phyloP scores from a whole-genome alignment of 257 asterid species.

The Solanum chiquidenum region DNA sequence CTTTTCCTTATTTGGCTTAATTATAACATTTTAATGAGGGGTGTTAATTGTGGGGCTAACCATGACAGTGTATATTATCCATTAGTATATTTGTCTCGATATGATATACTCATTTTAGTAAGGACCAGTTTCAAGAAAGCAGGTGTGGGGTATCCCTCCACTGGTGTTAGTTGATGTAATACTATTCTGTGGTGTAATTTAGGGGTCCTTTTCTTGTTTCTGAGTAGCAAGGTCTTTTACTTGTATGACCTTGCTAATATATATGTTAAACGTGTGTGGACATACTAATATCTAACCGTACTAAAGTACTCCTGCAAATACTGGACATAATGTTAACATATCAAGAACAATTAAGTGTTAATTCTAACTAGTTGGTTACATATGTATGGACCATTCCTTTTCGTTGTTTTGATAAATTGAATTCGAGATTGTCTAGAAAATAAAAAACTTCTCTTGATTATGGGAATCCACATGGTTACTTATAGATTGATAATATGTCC shows the following conservation, averaged over 20 bases:
- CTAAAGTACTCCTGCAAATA: not conserved
- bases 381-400: not conserved
- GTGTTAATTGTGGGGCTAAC: not conserved
- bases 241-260: not conserved
- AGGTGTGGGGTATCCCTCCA: not conserved
- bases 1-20: not conserved
- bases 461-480: not conserved
- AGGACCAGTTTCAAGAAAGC: not conserved
- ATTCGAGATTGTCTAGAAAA: not conserved
- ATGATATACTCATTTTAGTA: not conserved
- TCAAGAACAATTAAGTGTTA: not conserved
- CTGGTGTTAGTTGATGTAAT: not conserved
- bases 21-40: not conserved
- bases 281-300: not conserved
- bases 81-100: not conserved
- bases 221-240: not conserved
- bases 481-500: not conserved
- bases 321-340: not conserved
- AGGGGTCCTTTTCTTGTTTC: not conserved
- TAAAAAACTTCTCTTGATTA: not conserved
- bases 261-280: not conserved
- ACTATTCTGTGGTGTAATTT: not conserved
- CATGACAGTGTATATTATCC: not conserved
- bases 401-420: not conserved
- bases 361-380: not conserved